Base-by-base conservation (phyloP, 2,329 filamentous ascomycete genomes). In the Immersiporthe knoxdaviesiana region DNA sequence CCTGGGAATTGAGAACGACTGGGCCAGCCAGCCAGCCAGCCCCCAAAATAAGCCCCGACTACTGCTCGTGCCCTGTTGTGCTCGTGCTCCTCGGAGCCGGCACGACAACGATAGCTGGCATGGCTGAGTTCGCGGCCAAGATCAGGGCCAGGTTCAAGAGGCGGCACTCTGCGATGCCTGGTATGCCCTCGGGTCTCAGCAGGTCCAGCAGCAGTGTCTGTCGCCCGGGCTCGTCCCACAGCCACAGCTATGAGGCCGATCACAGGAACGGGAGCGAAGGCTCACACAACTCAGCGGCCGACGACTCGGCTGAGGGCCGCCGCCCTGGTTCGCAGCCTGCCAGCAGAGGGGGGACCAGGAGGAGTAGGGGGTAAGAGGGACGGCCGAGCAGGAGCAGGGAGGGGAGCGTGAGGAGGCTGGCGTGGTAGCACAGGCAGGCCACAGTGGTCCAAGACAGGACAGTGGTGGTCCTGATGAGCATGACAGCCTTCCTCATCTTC, bases 41-140 rank as follows among this genome's bases (percentile, higher is more conserved):
- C 27, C 4, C 4, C 4, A 35, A 35, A 35, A 35, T 35, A 27
- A 27, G n/a, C 24, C n/a, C 3, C 52, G 24, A 27, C 14, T 56
- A 16, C 14, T 56, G 24, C 27, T 30, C 14, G 47, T 24, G 47
- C 50, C 50, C n/a, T n/a, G n/a, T n/a, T 27, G n/a, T 54, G n/a
- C 24, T 27, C 3, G 50, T 54, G 50, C 50, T 54, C 50, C 11
- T 16, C 50, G 4, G 50, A 27, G 50, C 50, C 50, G 14, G 50
- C 50, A 54, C 50, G 50, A 30, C 50, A 24, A 14, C 50, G 52
- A 30, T n/a, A n/a, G 8, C 27, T 30, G 67, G 64, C 32, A 84
- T 84, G 83, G 82, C 81, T 70, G 82, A 84, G 72, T 75, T 85
- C 68, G 81, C 78, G 74, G 80, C 83, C 72, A 83, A 82, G 72